Base-by-base conservation (phyloP, 495 filamentous ascomycete genomes). In the Gamarada debralockiae region DNA sequence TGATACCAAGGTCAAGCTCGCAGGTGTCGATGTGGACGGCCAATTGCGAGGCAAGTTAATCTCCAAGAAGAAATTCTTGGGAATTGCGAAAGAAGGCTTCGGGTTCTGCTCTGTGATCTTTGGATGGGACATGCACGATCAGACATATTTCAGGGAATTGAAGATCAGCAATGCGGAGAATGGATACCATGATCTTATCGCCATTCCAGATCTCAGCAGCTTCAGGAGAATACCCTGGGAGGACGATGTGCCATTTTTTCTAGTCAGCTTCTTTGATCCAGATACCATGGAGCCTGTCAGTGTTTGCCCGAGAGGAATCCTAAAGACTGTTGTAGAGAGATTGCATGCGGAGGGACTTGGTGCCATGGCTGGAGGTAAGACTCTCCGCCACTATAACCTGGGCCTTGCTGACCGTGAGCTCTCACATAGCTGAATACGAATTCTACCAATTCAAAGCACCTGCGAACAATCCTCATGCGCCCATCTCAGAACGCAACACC, bases 71-170 rank as follows among this genome's bases (percentile, higher is more conserved):
- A 98, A 98, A 71, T 98, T 98, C 70, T 70, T 97, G 3, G 90
- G 87, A 7, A 80, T 98, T 45, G 85, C 84, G 20, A 67, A 82
- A 41, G 78, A 83, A 37, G 93, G 93, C 41, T 98, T 98, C 60
- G 93, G 93, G 17, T 98, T 97, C 76, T 98, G 93, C 75, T 92
- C 87, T 3, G 90, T 97, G 49, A 80, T 98, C 31, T 97, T 96
- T 61, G 93, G 92, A 61, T 97, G 92, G 92, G 93, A 98, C 59
- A 96, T 96, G 89, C 92, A 97, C 69, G 93, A 98, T 62, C 76
- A 78, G 65, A 93, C 89, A 7, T 97, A 98, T 62, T 83, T 82
- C 64, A 73, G 76, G 49, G 92, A 97, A 69, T 79, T 97, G 43
- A 79, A 80, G 59, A 86, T 97, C 65, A 91, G 87, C 71, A 97